Conservation (phyloP, 75 land plant genomes). For the Cryptomeria japonica region DNA sequence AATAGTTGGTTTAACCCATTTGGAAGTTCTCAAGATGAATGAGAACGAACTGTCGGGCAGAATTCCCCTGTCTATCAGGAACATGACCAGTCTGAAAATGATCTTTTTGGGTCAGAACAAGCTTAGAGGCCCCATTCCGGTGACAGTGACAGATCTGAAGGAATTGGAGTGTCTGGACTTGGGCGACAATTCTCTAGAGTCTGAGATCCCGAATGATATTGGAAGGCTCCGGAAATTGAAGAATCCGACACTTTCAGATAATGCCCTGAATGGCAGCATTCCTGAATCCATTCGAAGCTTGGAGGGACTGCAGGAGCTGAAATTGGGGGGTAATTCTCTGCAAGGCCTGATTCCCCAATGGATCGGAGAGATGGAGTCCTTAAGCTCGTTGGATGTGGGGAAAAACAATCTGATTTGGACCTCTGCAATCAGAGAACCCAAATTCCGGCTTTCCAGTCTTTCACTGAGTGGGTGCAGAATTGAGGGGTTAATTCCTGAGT, state of each 20-base stretch:
- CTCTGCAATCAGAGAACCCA: neutral
- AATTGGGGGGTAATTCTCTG: constrained; percentile 32
- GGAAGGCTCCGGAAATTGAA: constrained; percentile 27
- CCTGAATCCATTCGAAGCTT: constrained; percentile 28
- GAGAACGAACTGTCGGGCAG: constrained; percentile 32
- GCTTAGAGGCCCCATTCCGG: constrained; percentile 30
- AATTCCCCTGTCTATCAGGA: constrained; percentile 30
- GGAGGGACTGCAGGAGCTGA: constrained; percentile 29
- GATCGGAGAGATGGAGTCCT: constrained; percentile 24
- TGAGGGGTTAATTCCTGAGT: neutral
- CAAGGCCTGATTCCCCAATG: constrained; percentile 29
- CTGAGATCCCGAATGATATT: constrained; percentile 25
- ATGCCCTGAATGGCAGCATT: constrained; percentile 31
- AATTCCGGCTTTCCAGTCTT: neutral
- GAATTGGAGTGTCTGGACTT: constrained; percentile 28
- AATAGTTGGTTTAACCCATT: constrained; percentile 18
- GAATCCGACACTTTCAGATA: constrained; percentile 22
- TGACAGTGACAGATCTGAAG: constrained; percentile 9
- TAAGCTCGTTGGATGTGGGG: constrained; percentile 5
- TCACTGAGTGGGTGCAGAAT: neutral
- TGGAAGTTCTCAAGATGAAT: constrained; percentile 30
- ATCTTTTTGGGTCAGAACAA: constrained; percentile 30
- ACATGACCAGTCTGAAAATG: constrained; percentile 2
- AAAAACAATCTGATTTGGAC: neutral
- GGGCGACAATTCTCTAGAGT: constrained; percentile 27